Conservation (phyloP, 352 stramenopile species). For the Thalassiosira delicatula region DNA sequence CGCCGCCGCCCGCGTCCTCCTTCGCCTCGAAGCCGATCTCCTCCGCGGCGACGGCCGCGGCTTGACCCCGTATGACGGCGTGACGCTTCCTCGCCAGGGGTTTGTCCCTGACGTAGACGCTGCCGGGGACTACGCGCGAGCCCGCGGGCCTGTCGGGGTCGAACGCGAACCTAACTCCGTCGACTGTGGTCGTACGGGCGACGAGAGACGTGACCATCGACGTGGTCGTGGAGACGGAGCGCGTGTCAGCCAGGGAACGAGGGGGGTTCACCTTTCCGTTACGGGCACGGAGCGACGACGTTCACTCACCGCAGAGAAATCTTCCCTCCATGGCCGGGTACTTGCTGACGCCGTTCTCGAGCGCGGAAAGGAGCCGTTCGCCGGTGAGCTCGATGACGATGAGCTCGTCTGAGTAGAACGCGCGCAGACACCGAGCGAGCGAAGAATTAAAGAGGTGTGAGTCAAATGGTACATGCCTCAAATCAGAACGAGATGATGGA, state of each 20-base stretch:
- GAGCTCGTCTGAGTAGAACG: conserved; percentile 55
- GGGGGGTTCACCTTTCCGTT: too few relatives aligned
- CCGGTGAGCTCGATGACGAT: conserved; percentile 66
- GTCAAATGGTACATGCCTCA: background rate
- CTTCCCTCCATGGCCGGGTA: conserved; percentile 72
- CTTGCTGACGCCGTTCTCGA: conserved; percentile 79
- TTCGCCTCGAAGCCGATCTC: too few relatives aligned
- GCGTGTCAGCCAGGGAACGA: too few relatives aligned
- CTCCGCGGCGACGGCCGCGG: too few relatives aligned
- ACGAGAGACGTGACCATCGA: too few relatives aligned
- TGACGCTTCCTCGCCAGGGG: background rate
- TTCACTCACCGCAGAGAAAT: conserved; percentile 59
- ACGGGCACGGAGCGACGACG: too few relatives aligned
- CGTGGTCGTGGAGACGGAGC: too few relatives aligned
- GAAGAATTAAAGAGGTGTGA: background rate
- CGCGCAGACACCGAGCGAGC: background rate
- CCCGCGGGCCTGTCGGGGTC: conserved; percentile 55
- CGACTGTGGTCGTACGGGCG: too few relatives aligned
- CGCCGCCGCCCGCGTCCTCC: too few relatives aligned
- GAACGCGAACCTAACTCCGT: conserved; percentile 71
- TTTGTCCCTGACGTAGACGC: conserved; percentile 28
- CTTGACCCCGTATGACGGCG: conserved; percentile 8
- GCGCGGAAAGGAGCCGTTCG: conserved; percentile 54
- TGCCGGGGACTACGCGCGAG: conserved; percentile 33
- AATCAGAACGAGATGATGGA: too few relatives aligned